Conservation (phyloP, 305 asterid genomes). For the Fraxinus nigra region DNA sequence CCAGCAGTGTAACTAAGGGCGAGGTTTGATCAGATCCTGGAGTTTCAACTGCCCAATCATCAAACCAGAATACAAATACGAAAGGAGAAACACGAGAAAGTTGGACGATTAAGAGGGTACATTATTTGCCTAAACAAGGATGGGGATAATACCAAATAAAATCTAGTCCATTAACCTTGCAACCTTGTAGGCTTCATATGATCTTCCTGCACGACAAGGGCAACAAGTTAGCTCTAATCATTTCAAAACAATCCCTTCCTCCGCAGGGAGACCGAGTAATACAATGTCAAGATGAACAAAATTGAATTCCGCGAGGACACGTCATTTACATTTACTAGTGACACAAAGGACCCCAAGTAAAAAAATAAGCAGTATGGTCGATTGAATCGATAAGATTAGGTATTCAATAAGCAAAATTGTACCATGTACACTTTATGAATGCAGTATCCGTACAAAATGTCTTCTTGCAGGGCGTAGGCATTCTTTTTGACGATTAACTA, state of each 20-base stretch:
- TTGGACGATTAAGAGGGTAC: not conserved
- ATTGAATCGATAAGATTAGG: conserved; percentile 24
- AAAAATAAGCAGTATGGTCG: not conserved
- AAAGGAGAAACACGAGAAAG: not conserved
- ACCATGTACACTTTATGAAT: conserved; percentile 64
- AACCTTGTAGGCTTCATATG: not conserved
- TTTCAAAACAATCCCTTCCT: conserved; percentile 7
- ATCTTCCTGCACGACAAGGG: conserved; percentile 10
- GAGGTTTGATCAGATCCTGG: not conserved
- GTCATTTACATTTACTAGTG: not conserved
- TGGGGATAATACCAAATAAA: not conserved
- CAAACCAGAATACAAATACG: not conserved
- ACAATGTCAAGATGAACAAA: not conserved
- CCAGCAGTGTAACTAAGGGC: not conserved
- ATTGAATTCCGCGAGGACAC: not conserved
- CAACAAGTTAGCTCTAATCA: conserved; percentile 5
- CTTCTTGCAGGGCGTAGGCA: conserved; percentile 34
- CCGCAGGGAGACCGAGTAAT: not conserved
- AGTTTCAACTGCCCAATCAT: conserved; percentile 6
- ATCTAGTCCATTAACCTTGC: conserved; percentile 12
- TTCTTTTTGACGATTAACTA: conserved; percentile 59
- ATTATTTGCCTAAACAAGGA: not conserved
- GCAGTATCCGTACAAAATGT: conserved; percentile 56
- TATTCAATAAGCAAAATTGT: conserved; percentile 59
- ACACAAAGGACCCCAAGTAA: not conserved